These are phyloP conservation scores for Multifurca ochricompacta DNA, from an alignment of 768 basidiomycete species.

Conservation along the genomic window DNA sequence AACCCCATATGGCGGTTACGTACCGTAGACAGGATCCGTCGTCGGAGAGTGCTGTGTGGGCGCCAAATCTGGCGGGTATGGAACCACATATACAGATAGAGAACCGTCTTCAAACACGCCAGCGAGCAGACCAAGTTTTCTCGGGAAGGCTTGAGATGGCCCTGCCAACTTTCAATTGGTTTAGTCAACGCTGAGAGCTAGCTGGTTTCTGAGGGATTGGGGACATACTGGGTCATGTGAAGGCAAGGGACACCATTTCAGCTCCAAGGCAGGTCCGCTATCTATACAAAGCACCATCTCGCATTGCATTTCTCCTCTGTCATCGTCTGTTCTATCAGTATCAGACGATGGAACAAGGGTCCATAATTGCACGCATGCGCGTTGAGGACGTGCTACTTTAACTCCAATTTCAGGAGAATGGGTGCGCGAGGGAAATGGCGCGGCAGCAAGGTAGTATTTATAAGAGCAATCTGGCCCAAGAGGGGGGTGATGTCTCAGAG, in stretches of 20 bases:
- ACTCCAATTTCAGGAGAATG: slow-evolving; percentile 62
- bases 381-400: slow-evolving; percentile 44
- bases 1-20: not conserved
- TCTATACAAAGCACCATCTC: slow-evolving; percentile 83
- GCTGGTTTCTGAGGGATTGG: not conserved
- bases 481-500: not conserved
- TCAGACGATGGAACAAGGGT: slow-evolving; percentile 30
- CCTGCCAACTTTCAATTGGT: slow-evolving; percentile 1
- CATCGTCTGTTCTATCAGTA: slow-evolving; percentile 14
- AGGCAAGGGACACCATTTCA: slow-evolving; percentile 93
- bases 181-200: not conserved
- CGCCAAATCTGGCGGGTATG: slow-evolving; percentile 56
- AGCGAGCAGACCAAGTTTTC: slow-evolving; percentile 76
- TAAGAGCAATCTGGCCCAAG: slow-evolving; percentile 38
- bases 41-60: not conserved
- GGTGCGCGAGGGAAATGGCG: slow-evolving; percentile 56
- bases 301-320: slow-evolving; percentile 52
- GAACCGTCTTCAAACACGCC: slow-evolving; percentile 87
- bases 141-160: slow-evolving; percentile 23
- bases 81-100: slow-evolving; percentile 68
- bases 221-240: slow-evolving; percentile 52
- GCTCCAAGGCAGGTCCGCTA: slow-evolving; percentile 66
- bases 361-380: slow-evolving; percentile 87
- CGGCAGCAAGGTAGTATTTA: slow-evolving; percentile 80
- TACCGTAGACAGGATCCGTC: slow-evolving; percentile 14